Conservation (phyloP, 2,329 filamentous ascomycete genomes). For the Aspergillus sp. region DNA sequence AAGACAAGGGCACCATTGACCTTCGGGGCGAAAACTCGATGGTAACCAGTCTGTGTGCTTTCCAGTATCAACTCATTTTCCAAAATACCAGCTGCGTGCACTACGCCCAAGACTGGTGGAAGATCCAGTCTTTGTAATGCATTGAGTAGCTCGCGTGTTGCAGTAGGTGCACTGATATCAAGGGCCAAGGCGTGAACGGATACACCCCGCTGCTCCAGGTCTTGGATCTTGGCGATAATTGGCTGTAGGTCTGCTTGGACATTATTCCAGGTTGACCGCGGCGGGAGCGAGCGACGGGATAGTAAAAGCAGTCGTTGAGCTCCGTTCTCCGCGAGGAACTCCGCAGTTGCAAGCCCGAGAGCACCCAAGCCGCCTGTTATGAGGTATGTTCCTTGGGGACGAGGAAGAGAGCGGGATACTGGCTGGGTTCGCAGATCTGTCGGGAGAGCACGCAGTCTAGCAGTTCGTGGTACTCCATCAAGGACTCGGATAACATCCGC, state of each 20-base stretch:
- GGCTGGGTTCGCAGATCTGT: constrained; percentile 4
- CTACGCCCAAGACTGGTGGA: constrained; percentile 36
- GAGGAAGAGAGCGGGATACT: constrained; percentile 15
- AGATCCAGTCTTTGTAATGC: constrained; percentile 29
- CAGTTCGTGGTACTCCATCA: constrained; percentile 34
- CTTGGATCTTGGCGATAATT: constrained; percentile 19
- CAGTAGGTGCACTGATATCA: constrained; percentile 27
- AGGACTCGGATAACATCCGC: constrained; percentile 34
- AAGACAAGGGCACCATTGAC: constrained; percentile 29
- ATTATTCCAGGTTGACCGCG: constrained; percentile 25
- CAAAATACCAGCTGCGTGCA: constrained; percentile 38
- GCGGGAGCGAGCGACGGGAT: constrained; percentile 34
- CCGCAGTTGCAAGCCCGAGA: constrained; percentile 34
- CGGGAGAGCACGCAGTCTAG: constrained; percentile 19
- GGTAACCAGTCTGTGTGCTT: constrained; percentile 14
- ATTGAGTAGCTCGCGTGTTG: constrained; percentile 12
- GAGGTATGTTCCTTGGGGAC: constrained; percentile 35
- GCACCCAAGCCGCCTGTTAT: constrained; percentile 40
- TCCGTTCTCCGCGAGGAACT: constrained; percentile 36
- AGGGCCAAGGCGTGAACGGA: constrained; percentile 28
- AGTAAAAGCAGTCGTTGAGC: constrained; percentile 38
- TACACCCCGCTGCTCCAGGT: constrained; percentile 28
- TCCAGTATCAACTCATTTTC: constrained; percentile 33
- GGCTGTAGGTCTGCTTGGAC: neutral
- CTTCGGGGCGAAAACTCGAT: constrained; percentile 31